A percentile compares a stretch with the other conserved stretches of the same genome.
Evolutionary conservation across 2,329 filamentous ascomycete species (phyloP).

Genomic region (Cephalotrichum gorgonifer): DNA sequence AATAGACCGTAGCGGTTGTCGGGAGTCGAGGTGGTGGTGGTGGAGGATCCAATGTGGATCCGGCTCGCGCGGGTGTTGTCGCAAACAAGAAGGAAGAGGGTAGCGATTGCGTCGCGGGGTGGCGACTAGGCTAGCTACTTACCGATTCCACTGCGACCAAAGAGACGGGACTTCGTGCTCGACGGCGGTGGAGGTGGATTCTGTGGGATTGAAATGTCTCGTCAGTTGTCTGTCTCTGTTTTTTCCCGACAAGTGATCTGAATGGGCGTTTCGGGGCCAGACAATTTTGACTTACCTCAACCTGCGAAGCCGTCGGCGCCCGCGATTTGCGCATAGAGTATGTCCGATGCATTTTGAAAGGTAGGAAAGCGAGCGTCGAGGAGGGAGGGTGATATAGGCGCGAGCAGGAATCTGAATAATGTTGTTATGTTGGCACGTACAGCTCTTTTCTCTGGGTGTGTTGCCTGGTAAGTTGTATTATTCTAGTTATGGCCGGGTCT

Average conservation of each 20-base stretch:
- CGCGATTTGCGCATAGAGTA: slow-evolving; percentile 98
- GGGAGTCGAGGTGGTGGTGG: background rate
- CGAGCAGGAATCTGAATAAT: background rate
- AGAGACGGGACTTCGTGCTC: slow-evolving; percentile 82
- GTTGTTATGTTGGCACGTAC: background rate
- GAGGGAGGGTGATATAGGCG: background rate
- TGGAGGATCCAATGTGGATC: background rate
- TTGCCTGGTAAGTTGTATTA: background rate
- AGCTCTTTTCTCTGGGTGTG: background rate
- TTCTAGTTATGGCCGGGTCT: background rate
- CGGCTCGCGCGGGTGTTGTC: background rate
- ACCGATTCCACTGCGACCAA: slow-evolving; percentile 81
- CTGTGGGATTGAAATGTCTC: slow-evolving; percentile 31
- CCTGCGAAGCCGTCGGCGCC: slow-evolving; percentile 82
- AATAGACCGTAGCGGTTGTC: background rate
- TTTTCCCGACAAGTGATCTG: background rate
- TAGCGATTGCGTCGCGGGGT: background rate
- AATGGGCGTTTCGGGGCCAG: background rate
- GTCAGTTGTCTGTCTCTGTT: background rate
- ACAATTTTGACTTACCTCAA: slow-evolving; percentile 35
- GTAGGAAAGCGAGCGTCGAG: background rate
- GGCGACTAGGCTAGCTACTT: slow-evolving; percentile 27
- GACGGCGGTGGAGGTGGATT: slow-evolving; percentile 89
- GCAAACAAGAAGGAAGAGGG: background rate
- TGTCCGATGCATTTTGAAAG: slow-evolving; percentile 80